Percentiles rank a stretch among this genome's conserved stretches.
Evolutionary conservation across 2,329 filamentous ascomycete species (phyloP).

Genomic region (Fusarium oxysporum): DNA sequence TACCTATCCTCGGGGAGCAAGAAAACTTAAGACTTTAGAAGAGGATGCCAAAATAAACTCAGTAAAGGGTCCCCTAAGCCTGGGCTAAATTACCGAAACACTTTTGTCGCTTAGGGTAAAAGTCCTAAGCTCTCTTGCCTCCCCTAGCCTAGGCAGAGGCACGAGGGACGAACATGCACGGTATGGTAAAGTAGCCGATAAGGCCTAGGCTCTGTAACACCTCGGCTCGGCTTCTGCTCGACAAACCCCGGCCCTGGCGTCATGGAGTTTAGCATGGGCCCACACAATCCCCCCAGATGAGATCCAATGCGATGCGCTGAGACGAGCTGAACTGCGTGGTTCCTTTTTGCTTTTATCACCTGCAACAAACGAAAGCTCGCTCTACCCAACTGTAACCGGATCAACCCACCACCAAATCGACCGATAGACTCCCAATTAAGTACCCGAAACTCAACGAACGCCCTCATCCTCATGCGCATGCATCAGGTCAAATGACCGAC

Average conservation of each 20-base stretch:
- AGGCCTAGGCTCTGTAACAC: conserved; percentile 25
- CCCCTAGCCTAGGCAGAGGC: neutral
- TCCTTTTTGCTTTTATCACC: conserved; percentile 22
- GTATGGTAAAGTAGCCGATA: conserved; percentile 2
- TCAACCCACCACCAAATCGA: neutral
- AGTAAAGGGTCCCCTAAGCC: no score
- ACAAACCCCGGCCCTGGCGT: conserved; percentile 31
- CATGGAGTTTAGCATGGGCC: conserved; percentile 34
- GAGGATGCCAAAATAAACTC: no score
- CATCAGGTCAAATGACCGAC: conserved; percentile 58
- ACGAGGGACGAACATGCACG: neutral
- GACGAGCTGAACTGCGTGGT: conserved; percentile 11
- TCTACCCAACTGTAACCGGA: neutral
- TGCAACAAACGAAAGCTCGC: conserved; percentile 13
- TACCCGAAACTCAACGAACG: neutral
- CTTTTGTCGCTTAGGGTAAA: no score
- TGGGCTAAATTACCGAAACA: no score
- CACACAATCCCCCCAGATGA: conserved; percentile 36
- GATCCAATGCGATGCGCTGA: conserved; percentile 13
- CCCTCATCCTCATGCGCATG: conserved; percentile 52
- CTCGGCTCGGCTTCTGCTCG: conserved; percentile 44
- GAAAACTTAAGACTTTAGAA: no score
- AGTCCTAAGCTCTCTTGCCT: no score
- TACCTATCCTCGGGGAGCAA: no score
- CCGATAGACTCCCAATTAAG: neutral